These are phyloP conservation scores for Pichia sp. DNA, from an alignment of 1,139 yeast genomes.

Conservation along the genomic window DNA sequence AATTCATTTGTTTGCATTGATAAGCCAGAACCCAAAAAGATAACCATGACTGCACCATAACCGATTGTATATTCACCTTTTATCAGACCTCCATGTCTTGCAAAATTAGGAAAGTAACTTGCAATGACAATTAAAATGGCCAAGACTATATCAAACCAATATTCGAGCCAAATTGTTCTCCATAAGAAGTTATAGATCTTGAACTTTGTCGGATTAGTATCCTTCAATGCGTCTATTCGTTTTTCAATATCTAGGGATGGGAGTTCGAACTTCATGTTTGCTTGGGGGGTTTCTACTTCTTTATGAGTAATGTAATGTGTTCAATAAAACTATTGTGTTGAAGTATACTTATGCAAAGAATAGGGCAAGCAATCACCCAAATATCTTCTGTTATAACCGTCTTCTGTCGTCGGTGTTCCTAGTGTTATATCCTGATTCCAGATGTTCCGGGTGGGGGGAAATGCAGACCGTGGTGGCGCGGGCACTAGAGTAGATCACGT, in stretches of 20 bases:
- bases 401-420: too few species aligned
- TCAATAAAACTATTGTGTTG: too few species aligned
- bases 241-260: conserved; percentile 3
- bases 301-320: too few species aligned
- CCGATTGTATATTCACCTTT: conserved; percentile 72
- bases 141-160: conserved; percentile 72
- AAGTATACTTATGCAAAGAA: too few species aligned
- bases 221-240: conserved; percentile 9
- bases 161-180: conserved; percentile 20
- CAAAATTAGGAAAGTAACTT: conserved; percentile 75
- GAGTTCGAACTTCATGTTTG: neutral
- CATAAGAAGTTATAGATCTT: conserved; percentile 15
- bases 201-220: conserved; percentile 9
- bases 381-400: too few species aligned
- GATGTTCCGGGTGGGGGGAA: too few species aligned
- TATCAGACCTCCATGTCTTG: conserved; percentile 78
- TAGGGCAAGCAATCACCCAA: too few species aligned
- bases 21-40: conserved; percentile 75
- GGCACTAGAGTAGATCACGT: too few species aligned
- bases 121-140: conserved; percentile 76
- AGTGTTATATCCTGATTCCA: too few species aligned
- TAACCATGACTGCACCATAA: conserved; percentile 86
- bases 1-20: conserved; percentile 67
- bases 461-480: too few species aligned
- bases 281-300: too few species aligned